Evolutionary conservation across 805 yeast species (phyloP).

Genomic region (Candida maris): DNA sequence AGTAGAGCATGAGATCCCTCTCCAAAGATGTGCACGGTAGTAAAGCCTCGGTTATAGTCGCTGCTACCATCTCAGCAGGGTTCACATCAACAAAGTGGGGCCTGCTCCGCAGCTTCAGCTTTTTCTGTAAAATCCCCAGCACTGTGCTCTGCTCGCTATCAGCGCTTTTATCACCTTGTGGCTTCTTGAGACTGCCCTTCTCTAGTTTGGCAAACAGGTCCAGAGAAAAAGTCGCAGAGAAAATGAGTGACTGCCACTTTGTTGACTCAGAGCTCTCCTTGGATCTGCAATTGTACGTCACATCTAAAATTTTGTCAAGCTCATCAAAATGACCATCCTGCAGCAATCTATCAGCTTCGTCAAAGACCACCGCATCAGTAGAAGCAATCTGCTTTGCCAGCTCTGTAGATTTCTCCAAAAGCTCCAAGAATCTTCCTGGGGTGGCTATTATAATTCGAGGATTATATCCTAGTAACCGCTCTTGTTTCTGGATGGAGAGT

Average conservation of each 20-base stretch:
- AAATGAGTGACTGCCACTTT: conserved; percentile 82
- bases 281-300: conserved; percentile 51
- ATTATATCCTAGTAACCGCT: conserved; percentile 65
- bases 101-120: conserved; percentile 62
- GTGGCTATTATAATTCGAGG: conserved; percentile 90
- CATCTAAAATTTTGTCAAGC: conserved; percentile 72
- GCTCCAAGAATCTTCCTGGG: conserved; percentile 88
- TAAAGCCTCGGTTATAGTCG: conserved; percentile 74
- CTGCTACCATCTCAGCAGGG: conserved; percentile 77
- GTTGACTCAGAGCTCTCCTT: conserved; percentile 32
- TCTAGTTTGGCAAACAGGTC: conserved; percentile 77
- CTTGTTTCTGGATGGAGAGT: conserved; percentile 88
- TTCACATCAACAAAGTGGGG: conserved; percentile 81
- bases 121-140: conserved; percentile 58
- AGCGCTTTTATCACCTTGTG: conserved; percentile 40
- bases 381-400: conserved; percentile 39
- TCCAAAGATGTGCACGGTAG: conserved; percentile 90
- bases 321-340: conserved; percentile 98
- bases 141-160: conserved; percentile 40
- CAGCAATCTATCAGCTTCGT: conserved; percentile 92
- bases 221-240: conserved; percentile 88
- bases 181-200: conserved; percentile 23
- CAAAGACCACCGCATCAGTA: conserved; percentile 61
- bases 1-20: conserved; percentile 85
- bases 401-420: conserved; percentile 60